Evolutionary conservation across 805 yeast genomes (phyloP), one percentile per base, ranked within the genome.

Genomic region (Schizosaccharomyces octosporus): DNA sequence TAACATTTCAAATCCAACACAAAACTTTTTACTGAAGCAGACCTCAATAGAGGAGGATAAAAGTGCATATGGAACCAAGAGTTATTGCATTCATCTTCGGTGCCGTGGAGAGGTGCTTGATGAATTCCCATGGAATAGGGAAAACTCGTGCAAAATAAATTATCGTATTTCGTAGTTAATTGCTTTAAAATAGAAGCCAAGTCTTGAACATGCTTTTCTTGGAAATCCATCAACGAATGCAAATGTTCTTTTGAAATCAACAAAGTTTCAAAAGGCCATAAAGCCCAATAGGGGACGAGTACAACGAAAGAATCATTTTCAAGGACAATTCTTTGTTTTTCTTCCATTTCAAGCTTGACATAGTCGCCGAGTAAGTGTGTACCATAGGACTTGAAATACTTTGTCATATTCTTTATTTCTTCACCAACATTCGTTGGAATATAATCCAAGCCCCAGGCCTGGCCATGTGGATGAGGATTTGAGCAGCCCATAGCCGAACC

Each of bases 61-160:
- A 84, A 84, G 70, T 84, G 87, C 78, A 84, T 79, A 66, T 83
- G 85, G 69, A 84, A 80, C 73, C 79, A 80, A 64, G 72, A 72
- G n/a, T 48, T 61, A 7, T 24, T 42, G 6, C 32, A 54, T 27
- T 63, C 59, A 15, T 55, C 48, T 7, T 24, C 27, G 6, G 31
- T 36, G 4, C 76, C 70, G 59, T 74, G 72, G 45, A 82, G 73
- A 57, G 85, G 85, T 7, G 87, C 84, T 71, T 84, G 90, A 70
- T 84, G 90, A 19, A 84, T 70, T 17, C 90, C 90, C 89, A 84
- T 84, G 0, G 87, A 83, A 71, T 84, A 84, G 1, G 89, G 89
- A 74, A 84, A 84, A 39, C 80, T 77, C 4, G 85, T 79, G 68
- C 77, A 72, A 69, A 84, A 84, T 62, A 84, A 73, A 68, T 84